phyloP scores from a whole-genome alignment of 139 green algal genomes.

The Pleodorina starrii region DNA sequence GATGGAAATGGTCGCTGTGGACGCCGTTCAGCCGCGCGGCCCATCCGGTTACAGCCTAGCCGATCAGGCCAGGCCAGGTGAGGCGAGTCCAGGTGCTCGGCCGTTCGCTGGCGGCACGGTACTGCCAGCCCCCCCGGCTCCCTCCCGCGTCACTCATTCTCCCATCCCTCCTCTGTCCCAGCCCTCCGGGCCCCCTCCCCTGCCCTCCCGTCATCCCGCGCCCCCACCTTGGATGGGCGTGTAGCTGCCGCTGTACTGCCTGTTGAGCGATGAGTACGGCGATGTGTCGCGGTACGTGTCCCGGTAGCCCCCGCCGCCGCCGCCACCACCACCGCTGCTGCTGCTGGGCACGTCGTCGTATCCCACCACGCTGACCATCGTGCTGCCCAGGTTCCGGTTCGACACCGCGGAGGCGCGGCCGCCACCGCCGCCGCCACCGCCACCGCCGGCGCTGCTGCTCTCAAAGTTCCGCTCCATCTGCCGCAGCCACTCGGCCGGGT shows the following conservation, averaged over 20 bases:
- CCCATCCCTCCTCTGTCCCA: too few species aligned
- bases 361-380: constrained; percentile 81
- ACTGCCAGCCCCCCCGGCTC: too few species aligned
- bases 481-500: constrained; percentile 48
- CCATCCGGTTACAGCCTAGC: too few species aligned
- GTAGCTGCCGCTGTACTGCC: constrained; percentile 55
- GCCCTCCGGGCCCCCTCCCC: too few species aligned
- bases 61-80: too few species aligned
- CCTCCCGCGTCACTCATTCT: too few species aligned
- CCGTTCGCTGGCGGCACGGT: too few species aligned
- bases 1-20: too few species aligned
- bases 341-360: constrained; percentile 59
- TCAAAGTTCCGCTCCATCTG: constrained; percentile 58
- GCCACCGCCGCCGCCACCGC: constrained; percentile 10
- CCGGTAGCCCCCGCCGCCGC: not conserved
- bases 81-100: too few species aligned
- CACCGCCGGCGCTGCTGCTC: not conserved
- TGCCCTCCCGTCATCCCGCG: too few species aligned
- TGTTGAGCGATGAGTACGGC: constrained; percentile 44
- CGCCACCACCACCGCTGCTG: constrained; percentile 26
- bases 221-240: constrained; percentile 52
- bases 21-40: too few species aligned
- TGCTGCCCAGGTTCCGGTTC: constrained; percentile 35
- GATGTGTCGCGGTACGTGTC: constrained; percentile 33
- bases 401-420: not conserved